phyloP scores from a whole-genome alignment of 352 stramenopile species.

The Globisporangium acanthophoron region DNA sequence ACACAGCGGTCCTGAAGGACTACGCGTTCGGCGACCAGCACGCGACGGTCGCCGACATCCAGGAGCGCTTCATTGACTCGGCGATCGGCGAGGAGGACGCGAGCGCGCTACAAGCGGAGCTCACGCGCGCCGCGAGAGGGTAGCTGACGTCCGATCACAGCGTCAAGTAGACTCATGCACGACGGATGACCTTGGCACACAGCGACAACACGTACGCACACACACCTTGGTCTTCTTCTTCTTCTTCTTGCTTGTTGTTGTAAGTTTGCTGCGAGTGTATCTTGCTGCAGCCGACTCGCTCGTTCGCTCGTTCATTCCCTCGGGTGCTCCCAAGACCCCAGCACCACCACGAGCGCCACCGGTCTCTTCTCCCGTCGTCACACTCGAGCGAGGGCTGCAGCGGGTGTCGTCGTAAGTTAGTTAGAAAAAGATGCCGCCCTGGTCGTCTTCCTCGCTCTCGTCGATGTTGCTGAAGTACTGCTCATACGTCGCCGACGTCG shows the following conservation, averaged over 20 bases:
- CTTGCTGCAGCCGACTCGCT: too few relatives aligned
- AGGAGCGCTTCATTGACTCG: conserved; percentile 70
- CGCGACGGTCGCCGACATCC: conserved; percentile 29
- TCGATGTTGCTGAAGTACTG: conserved; percentile 87
- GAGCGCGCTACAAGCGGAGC: conserved; percentile 23
- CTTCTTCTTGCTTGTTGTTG: too few relatives aligned
- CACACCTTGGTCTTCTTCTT: too few relatives aligned
- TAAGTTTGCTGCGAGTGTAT: too few relatives aligned
- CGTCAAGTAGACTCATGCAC: not conserved
- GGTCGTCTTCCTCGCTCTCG: conserved; percentile 76
- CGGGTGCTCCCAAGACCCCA: too few relatives aligned
- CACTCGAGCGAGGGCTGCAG: too few relatives aligned
- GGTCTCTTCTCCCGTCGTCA: not conserved
- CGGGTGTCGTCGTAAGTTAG: conserved; percentile 17
- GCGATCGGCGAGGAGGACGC: conserved; percentile 21
- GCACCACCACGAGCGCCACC: too few relatives aligned
- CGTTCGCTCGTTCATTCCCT: too few relatives aligned
- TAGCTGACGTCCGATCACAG: not conserved
- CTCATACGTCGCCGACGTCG: conserved; percentile 79
- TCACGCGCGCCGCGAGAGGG: conserved; percentile 21
- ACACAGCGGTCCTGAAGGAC: conserved; percentile 71
- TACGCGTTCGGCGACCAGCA: conserved; percentile 61
- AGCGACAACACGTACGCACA: not conserved
- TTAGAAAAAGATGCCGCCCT: conserved; percentile 86
- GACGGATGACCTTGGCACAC: too few relatives aligned